A percentile compares a stretch with the other conserved stretches of the same genome.
Conservation (phyloP, 2,329 filamentous ascomycete genomes). For the Phyllosticta capitalensis region DNA sequence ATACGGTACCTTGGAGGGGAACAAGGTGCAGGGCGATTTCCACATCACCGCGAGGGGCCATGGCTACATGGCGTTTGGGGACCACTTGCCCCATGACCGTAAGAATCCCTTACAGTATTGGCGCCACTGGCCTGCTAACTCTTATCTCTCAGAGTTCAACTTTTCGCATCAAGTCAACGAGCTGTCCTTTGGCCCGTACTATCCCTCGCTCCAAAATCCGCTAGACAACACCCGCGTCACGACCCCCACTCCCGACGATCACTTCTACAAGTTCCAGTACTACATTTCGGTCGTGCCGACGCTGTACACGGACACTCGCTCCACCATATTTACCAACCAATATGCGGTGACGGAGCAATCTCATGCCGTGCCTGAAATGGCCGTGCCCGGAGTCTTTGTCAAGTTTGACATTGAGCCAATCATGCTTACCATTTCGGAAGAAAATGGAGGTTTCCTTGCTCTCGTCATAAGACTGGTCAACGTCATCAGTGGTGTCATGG, state of each 20-base stretch:
- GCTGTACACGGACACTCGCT: slow-evolving; percentile 57
- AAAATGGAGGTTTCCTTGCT: slow-evolving; percentile 61
- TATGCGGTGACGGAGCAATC: slow-evolving; percentile 93
- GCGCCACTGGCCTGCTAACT: background rate
- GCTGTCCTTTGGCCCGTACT: slow-evolving; percentile 94
- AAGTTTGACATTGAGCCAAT: slow-evolving; percentile 99
- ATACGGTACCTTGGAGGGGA: slow-evolving; percentile 81
- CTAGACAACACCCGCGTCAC: slow-evolving; percentile 81
- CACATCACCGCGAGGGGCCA: slow-evolving; percentile 93
- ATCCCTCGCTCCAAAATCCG: slow-evolving; percentile 85
- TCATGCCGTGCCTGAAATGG: slow-evolving; percentile 55
- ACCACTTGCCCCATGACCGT: slow-evolving; percentile 75
- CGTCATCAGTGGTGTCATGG: slow-evolving; percentile 79
- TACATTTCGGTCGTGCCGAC: slow-evolving; percentile 93
- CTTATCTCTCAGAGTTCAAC: slow-evolving; percentile 66
- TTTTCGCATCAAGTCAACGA: slow-evolving; percentile 96
- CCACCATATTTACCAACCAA: slow-evolving; percentile 84
- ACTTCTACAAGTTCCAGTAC: slow-evolving; percentile 98
- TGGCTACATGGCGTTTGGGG: slow-evolving; percentile 75
- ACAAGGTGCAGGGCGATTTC: slow-evolving; percentile 97
- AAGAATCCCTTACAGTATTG: slow-evolving; percentile 25
- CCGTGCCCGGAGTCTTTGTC: slow-evolving; percentile 86
- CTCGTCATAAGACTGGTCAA: slow-evolving; percentile 81
- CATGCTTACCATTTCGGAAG: slow-evolving; percentile 73
- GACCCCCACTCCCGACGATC: slow-evolving; percentile 41